Conservation (phyloP, 1,284 basidiomycete species). For the Fomitopsis pinicola region DNA sequence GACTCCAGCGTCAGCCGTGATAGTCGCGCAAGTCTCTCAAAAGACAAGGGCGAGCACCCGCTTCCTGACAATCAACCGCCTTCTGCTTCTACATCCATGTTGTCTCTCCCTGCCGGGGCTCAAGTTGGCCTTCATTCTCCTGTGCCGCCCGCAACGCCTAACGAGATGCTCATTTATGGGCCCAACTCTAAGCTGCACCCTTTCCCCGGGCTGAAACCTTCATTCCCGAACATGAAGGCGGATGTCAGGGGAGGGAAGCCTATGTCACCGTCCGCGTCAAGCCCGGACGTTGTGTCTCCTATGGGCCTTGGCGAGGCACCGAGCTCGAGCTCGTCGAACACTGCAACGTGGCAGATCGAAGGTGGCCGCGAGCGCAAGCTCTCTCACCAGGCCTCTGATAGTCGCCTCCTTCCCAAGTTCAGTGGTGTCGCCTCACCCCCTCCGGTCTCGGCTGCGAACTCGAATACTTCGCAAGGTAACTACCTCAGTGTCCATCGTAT, state of each 20-base stretch:
- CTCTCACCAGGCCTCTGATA: conserved; percentile 67
- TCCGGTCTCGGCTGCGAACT: conserved; percentile 38
- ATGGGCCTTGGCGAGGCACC: conserved; percentile 42
- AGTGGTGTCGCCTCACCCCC: conserved; percentile 32
- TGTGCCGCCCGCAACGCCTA: conserved; percentile 62
- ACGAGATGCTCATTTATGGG: conserved; percentile 55
- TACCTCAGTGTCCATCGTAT: conserved; percentile 36
- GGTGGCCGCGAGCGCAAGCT: conserved; percentile 52
- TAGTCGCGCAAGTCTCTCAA: conserved; percentile 64
- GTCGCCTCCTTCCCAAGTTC: conserved; percentile 52
- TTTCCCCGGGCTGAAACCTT: conserved; percentile 73
- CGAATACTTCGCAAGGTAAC: conserved; percentile 45
- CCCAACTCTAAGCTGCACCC: conserved; percentile 80
- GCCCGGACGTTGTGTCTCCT: conserved; percentile 54
- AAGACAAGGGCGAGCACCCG: conserved; percentile 44
- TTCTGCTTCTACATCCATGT: conserved; percentile 61
- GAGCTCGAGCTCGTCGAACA: conserved; percentile 45
- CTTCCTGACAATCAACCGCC: conserved; percentile 51
- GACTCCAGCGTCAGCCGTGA: conserved; percentile 72
- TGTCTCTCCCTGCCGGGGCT: conserved; percentile 52
- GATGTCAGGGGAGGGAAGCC: conserved; percentile 39
- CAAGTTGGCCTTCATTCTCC: conserved; percentile 57
- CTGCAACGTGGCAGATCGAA: conserved; percentile 50
- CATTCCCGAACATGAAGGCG: conserved; percentile 56
- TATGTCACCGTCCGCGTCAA: conserved; percentile 51